These are phyloP conservation scores for Metschnikowia lochheadii DNA, from an alignment of 805 yeast genomes.

Conservation along the genomic window DNA sequence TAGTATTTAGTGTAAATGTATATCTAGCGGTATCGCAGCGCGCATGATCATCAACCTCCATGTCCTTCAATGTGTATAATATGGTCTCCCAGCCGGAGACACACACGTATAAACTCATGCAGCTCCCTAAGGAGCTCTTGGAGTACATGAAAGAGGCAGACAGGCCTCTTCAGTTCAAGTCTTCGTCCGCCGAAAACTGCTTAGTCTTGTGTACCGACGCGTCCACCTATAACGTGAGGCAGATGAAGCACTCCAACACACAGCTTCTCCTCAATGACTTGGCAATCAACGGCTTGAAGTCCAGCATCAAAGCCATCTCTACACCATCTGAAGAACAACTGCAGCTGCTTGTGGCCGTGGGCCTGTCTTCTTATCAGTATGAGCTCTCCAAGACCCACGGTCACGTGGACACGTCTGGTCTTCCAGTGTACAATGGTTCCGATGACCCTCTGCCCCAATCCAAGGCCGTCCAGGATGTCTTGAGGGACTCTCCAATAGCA, in stretches of 20 bases:
- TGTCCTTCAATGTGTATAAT: constrained; percentile 16
- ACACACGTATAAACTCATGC: constrained; percentile 15
- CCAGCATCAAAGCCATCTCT: neutral
- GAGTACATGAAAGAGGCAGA: constrained; percentile 7
- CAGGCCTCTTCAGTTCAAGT: constrained; percentile 14
- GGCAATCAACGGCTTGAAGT: constrained; percentile 6
- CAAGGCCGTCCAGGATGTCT: constrained; percentile 29
- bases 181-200: constrained; percentile 20
- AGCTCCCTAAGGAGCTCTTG: constrained; percentile 15
- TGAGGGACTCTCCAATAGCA: constrained; percentile 51
- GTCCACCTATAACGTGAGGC: constrained; percentile 63
- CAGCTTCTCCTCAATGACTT: constrained; percentile 47
- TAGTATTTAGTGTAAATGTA: neutral
- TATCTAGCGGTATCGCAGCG: neutral
- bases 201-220: constrained; percentile 59
- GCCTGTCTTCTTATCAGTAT: constrained; percentile 30
- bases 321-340: neutral
- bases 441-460: constrained; percentile 4
- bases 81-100: constrained; percentile 7
- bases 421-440: constrained; percentile 24
- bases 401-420: constrained; percentile 26
- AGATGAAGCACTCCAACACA: constrained; percentile 84
- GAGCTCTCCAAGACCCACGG: constrained; percentile 28
- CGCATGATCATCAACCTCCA: constrained; percentile 1
- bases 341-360: constrained; percentile 25